Evolutionary conservation across 1,139 yeast species (phyloP).

Genomic region (Nematodospora anomalae): DNA sequence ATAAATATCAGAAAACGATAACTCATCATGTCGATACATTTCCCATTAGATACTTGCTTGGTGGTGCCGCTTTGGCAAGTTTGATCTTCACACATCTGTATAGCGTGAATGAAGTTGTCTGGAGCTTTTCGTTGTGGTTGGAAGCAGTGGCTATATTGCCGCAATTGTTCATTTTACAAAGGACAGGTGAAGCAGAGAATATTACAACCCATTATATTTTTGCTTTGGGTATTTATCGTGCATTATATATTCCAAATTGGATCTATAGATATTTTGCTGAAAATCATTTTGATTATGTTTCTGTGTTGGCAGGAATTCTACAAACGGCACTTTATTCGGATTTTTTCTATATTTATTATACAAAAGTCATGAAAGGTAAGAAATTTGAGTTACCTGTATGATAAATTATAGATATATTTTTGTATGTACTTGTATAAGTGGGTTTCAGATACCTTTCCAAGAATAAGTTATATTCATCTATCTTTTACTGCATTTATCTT

Average conservation of each 20-base stretch:
- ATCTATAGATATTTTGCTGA: conserved; percentile 77
- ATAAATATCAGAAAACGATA: conserved; percentile 59
- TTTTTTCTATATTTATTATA: conserved; percentile 89
- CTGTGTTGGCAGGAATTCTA: conserved; percentile 75
- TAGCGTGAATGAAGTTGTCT: conserved; percentile 58
- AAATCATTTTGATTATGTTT: conserved; percentile 65
- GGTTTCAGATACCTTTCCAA: neutral
- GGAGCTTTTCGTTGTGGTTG: conserved; percentile 84
- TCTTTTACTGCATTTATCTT: too few relatives aligned
- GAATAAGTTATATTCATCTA: too few relatives aligned
- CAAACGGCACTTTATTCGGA: conserved; percentile 91
- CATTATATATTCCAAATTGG: conserved; percentile 93
- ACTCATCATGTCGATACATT: conserved; percentile 64
- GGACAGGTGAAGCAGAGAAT: conserved; percentile 85
- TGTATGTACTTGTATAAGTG: conserved; percentile 1
- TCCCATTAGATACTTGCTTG: conserved; percentile 68
- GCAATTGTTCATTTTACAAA: conserved; percentile 85
- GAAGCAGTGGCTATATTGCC: conserved; percentile 92
- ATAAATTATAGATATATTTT: neutral
- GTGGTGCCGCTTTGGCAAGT: conserved; percentile 60
- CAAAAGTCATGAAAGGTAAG: conserved; percentile 75
- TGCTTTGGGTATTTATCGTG: conserved; percentile 87
- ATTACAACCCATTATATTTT: conserved; percentile 90
- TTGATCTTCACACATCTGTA: conserved; percentile 69
- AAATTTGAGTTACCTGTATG: conserved; percentile 77